Evolutionary conservation across 495 filamentous ascomycete species (phyloP), one percentile per base, ranked within the genome.

Genomic region (Annulohypoxylon bovei): DNA sequence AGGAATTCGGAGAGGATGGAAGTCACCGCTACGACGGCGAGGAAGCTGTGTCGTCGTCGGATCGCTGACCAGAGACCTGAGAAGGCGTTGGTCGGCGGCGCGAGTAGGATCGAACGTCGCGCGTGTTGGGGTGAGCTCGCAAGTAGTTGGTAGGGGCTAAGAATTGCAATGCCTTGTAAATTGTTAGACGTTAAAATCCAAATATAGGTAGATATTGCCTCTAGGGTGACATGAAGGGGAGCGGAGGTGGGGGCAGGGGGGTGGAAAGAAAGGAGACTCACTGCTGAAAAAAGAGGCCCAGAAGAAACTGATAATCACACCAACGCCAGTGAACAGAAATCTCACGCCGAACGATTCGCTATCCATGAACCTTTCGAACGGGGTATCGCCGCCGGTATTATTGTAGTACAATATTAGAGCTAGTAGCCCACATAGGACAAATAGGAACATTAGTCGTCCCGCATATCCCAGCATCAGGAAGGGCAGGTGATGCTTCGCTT

Each of bases 281-380:
- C 78, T 80, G 55, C 54, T 78, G 57, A 73, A 78, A 58, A 75
- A 78, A 7, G 67, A 68, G 25, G 72, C 75, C 82, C 82, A 85
- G 65, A 81, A 80, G 28, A 81, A 74, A 27, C 79, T 79, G 14
- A 85, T 77, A 14, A 80, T 44, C 3, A 84, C 76, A 61, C 80
- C 83, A 4, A 80, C 49, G 6, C 69, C 55, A 0, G 83, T 80
- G 47, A 85, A 83, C 37, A 85, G 47, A 28, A 83, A 82, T n/a
- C 75, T 67, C 23, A 81, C 80, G 3, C 82, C 83, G 52, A 83
- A 82, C 18, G 65, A 69, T 28, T 80, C 74, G 39, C 79, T 78
- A 61, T 77, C 78, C 77, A 85, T 84, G 59, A 83, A 85, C 3
- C 69, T 62, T 54, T 85, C 82, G 37, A 85, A 85, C 22, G 75